Evolutionary conservation across 192 early-diverging fungal genomes (phyloP).

Genomic region (Coemansia brasiliensis): DNA sequence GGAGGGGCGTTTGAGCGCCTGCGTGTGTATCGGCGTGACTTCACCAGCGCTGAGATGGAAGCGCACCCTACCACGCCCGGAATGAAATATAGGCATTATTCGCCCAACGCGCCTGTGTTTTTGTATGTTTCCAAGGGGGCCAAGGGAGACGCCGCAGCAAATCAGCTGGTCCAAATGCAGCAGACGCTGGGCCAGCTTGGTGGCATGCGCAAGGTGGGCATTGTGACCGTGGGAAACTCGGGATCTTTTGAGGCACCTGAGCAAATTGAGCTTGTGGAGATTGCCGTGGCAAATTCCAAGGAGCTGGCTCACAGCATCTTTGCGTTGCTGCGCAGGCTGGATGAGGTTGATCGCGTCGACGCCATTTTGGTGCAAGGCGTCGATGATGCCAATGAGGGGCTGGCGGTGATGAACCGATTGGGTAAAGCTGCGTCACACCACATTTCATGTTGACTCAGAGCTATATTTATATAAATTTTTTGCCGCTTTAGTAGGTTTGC

Average conservation of each 20-base stretch:
- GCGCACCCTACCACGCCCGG: constrained; percentile 90
- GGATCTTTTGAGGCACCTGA: background rate
- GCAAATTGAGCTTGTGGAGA: constrained; percentile 16
- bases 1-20: constrained; percentile 63
- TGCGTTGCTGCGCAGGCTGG: constrained; percentile 72
- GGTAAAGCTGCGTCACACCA: constrained; percentile 81
- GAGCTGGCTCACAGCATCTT: constrained; percentile 84
- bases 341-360: constrained; percentile 62
- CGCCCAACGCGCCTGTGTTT: constrained; percentile 83
- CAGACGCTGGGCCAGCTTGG: constrained; percentile 5
- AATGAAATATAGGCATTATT: constrained; percentile 99
- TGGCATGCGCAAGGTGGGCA: constrained; percentile 13
- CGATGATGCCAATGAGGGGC: constrained; percentile 77
- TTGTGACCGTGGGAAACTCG: constrained; percentile 9
- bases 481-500: background rate
- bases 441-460: constrained; percentile 11
- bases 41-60: constrained; percentile 69
- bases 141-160: constrained; percentile 7
- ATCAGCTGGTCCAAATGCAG: constrained; percentile 15
- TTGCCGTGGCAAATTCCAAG: constrained; percentile 52
- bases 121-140: constrained; percentile 56
- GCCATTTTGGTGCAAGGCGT: constrained; percentile 92
- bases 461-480: too few species aligned
- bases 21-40: constrained; percentile 79
- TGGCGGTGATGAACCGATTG: constrained; percentile 96